Percentiles rank a stretch among this genome's conserved stretches.
Conservation (phyloP, 129 eudicot genomes). For the Solidago caesia region DNA sequence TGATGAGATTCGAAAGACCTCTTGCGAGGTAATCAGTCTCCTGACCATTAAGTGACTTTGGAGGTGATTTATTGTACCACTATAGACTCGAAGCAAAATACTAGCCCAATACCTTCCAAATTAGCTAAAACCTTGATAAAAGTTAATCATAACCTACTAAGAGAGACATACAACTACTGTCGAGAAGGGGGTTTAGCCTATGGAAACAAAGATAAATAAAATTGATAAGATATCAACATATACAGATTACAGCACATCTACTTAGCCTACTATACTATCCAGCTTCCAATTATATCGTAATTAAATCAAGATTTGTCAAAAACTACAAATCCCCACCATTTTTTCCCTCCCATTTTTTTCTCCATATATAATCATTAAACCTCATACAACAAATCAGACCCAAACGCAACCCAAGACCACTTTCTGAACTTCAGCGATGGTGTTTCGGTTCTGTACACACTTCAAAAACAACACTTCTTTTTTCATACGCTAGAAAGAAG, state of each 20-base stretch:
- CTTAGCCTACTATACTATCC: slow-evolving; percentile 14
- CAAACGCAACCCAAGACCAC: slow-evolving; percentile 28
- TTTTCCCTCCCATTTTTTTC: background rate
- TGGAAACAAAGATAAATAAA: slow-evolving; percentile 32
- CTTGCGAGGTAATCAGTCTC: too few relatives aligned
- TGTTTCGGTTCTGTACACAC: slow-evolving; percentile 70
- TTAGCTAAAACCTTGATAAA: background rate
- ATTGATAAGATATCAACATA: slow-evolving; percentile 36
- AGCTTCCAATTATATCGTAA: slow-evolving; percentile 39
- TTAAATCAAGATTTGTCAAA: slow-evolving; percentile 41
- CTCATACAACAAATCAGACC: slow-evolving; percentile 32
- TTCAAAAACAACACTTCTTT: slow-evolving; percentile 33
- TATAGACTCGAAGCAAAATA: too few relatives aligned
- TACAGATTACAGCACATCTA: slow-evolving; percentile 27
- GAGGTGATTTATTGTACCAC: too few relatives aligned
- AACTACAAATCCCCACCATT: slow-evolving; percentile 34
- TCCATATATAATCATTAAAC: slow-evolving; percentile 30
- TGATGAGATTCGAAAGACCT: too few relatives aligned
- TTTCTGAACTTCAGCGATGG: slow-evolving; percentile 28
- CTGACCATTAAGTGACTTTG: too few relatives aligned
- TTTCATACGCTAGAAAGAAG: slow-evolving; percentile 34
- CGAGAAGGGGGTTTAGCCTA: slow-evolving; percentile 26
- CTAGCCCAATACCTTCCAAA: background rate
- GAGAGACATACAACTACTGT: background rate
- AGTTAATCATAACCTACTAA: background rate